Base-by-base conservation (phyloP, 768 basidiomycete species). In the Psilocybe cubensis region DNA sequence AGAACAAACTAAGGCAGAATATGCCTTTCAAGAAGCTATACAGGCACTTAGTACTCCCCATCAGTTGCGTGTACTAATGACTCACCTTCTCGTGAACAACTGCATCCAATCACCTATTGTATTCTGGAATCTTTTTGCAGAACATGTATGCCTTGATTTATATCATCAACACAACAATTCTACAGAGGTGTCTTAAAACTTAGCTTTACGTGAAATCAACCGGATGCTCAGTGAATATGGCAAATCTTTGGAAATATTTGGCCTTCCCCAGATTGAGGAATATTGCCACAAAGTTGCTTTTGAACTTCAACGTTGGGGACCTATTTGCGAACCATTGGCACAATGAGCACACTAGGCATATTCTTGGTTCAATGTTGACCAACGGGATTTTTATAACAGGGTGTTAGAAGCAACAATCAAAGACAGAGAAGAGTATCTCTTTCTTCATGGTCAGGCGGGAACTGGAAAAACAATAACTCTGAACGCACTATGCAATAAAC, bases 361-460 rank as follows among this genome's bases (percentile, higher is more conserved):
- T 7, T 8, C 3, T 5, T 5, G 20, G 2, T 35, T 50, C 14
- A 50, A 50, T 23, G 20, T 9, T 28, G 29, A 50, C 7, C 48
- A 50, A 27, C 17, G 27, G 8, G 8, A 2, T 2, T n/a, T 50
- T 20, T 50, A 50, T 20, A n/a, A 50, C 9, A 17, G 3, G 5
- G n/a, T 50, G 3, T 9, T 31, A n/a, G 0, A 5, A 5, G 28
- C 48, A 11, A 20, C 35, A n/a, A 7, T 12, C 0, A n/a, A 42
- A 27, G 48, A 52, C 12, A 44, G 64, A 1, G 62, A 68, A 4
- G 56, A 72, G 0, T 63, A 55, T 31, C 58, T 66, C 8, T 77
- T 77, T 54, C 52, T 79, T 7, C 72, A 78, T 58, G 76, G 77
- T 1, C 71, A 73, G 52, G 76, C 77, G 1, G 78, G 78, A 0